Conservation (phyloP, 495 filamentous ascomycete species). For the Aspergillus avenaceus region DNA sequence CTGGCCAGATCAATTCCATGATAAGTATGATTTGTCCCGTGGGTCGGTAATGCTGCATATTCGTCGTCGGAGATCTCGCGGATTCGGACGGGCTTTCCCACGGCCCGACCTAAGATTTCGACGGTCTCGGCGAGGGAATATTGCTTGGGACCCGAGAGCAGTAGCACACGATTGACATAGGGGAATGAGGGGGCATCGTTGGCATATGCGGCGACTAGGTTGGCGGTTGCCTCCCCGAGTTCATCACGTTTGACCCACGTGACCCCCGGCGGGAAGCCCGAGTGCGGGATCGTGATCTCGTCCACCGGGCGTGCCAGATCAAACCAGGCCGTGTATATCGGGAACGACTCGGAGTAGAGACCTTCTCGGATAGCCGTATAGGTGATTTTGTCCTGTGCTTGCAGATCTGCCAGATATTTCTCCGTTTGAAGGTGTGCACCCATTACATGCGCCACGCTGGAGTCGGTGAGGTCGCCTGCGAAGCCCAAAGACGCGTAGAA, state of each 20-base stretch:
- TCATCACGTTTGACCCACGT: constrained; percentile 53
- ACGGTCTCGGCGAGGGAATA: constrained; percentile 37
- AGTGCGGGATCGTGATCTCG: constrained; percentile 49
- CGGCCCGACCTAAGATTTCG: constrained; percentile 24
- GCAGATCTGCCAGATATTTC: constrained; percentile 42
- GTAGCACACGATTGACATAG: constrained; percentile 28
- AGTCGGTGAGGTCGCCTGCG: constrained; percentile 35
- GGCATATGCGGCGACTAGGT: constrained; percentile 29
- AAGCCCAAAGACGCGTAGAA: constrained; percentile 68
- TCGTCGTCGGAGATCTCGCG: constrained; percentile 31
- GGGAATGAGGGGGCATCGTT: constrained; percentile 11
- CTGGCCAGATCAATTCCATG: constrained; percentile 19
- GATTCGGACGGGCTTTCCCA: constrained; percentile 25
- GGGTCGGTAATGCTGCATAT: constrained; percentile 23
- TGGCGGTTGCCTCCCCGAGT: constrained; percentile 42
- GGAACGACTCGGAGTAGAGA: constrained; percentile 63
- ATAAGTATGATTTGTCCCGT: constrained; percentile 14
- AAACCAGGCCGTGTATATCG: constrained; percentile 64
- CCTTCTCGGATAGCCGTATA: constrained; percentile 59
- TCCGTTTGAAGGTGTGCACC: constrained; percentile 64
- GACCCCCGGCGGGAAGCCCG: constrained; percentile 40
- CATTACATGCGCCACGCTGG: constrained; percentile 57
- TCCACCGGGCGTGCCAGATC: constrained; percentile 24
- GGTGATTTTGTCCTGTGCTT: constrained; percentile 15
- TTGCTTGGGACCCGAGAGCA: constrained; percentile 33